A percentile compares a stretch with the other conserved stretches of the same genome.
phyloP scores from a whole-genome alignment of 345 rosid genomes.

The Euphorbia pulcherrima region DNA sequence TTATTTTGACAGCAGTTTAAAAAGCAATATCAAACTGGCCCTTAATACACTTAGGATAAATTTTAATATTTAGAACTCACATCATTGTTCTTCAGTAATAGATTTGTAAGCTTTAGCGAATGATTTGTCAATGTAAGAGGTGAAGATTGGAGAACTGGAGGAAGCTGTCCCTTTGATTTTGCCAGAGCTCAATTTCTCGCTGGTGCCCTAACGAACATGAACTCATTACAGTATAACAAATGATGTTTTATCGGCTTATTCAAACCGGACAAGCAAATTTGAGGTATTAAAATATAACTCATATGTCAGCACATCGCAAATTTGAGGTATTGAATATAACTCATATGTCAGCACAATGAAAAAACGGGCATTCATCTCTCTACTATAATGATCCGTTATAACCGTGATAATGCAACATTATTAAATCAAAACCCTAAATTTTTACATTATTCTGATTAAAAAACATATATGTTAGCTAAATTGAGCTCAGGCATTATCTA shows the following conservation, averaged over 20 bases:
- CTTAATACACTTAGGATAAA: no score
- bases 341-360: conserved; percentile 35
- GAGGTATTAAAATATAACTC: conserved; percentile 36
- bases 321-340: conserved; percentile 39
- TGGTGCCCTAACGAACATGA: conserved; percentile 40
- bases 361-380: conserved; percentile 45
- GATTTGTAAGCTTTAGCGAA: not conserved
- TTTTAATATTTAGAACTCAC: no score
- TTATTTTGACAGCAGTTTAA: no score
- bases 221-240: conserved; percentile 25
- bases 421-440: no score
- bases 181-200: conserved; percentile 35
- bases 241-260: conserved; percentile 22
- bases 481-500: not conserved
- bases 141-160: conserved; percentile 40
- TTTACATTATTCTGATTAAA: no score
- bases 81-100: no score
- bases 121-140: conserved; percentile 39
- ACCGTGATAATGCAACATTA: no score
- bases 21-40: no score
- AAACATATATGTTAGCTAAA: not conserved
- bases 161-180: conserved; percentile 41
- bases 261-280: conserved; percentile 12
- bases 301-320: conserved; percentile 39
- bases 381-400: no score